Evolutionary conservation across 2,329 filamentous ascomycete genomes (phyloP).

Genomic region (Colletotrichum sp.): DNA sequence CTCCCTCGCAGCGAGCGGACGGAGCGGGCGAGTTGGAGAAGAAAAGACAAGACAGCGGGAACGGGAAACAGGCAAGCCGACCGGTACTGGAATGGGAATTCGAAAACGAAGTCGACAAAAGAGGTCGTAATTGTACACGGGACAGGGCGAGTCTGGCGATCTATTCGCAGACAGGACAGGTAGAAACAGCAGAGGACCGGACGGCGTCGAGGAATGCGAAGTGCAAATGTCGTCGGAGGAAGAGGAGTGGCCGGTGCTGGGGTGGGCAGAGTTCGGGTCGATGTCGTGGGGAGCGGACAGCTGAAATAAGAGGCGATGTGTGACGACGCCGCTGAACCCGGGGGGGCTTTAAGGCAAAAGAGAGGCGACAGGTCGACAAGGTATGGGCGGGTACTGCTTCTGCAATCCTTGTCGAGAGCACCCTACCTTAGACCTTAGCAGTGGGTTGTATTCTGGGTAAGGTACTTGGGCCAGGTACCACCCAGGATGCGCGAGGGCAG

Average conservation of each 20-base stretch:
- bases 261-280: background rate
- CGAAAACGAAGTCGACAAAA: background rate
- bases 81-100: background rate
- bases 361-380: constrained; percentile 1
- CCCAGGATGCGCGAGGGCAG: background rate
- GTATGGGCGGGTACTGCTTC: background rate
- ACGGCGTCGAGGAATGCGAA: constrained; percentile 12
- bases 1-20: background rate
- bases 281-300: constrained; percentile 10
- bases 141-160: background rate
- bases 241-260: constrained; percentile 13
- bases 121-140: background rate
- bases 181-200: constrained; percentile 14
- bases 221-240: background rate
- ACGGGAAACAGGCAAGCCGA: background rate
- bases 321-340: constrained; percentile 7
- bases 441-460: background rate
- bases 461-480: background rate
- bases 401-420: background rate
- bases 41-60: background rate
- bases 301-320: constrained; percentile 20
- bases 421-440: background rate
- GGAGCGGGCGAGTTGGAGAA: background rate
- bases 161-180: constrained; percentile 10
- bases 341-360: constrained; percentile 1